phyloP scores from a whole-genome alignment of 371 early-diverging fungal genomes.

The Sporodiniella umbellata region DNA sequence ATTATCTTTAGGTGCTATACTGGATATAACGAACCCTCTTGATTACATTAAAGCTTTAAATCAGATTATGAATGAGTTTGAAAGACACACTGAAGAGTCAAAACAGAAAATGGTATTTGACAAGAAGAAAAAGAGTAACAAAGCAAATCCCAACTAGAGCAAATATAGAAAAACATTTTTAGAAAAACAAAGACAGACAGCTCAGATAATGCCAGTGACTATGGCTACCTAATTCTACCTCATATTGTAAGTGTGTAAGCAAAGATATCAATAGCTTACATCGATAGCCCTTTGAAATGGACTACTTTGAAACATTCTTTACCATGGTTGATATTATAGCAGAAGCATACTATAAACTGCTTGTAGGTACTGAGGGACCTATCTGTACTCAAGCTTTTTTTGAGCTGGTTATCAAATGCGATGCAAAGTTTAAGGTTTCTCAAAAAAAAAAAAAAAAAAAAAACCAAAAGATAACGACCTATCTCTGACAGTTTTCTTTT shows the following conservation, averaged over 20 bases:
- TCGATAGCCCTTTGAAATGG: conserved; percentile 54
- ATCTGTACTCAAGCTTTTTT: conserved; percentile 45
- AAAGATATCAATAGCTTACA: neutral
- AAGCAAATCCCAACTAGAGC: neutral
- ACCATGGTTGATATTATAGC: conserved; percentile 47
- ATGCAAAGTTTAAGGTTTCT: conserved; percentile 50
- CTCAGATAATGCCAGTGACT: conserved; percentile 38
- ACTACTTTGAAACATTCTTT: conserved; percentile 54
- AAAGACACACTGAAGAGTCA: conserved; percentile 47
- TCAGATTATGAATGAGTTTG: conserved; percentile 59
- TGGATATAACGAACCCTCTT: conserved; percentile 58
- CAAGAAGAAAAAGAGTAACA: neutral
- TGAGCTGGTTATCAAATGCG: conserved; percentile 57
- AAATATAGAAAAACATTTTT: conserved; percentile 53
- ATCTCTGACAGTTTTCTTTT: neutral
- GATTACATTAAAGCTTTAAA: conserved; percentile 64
- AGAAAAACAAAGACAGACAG: conserved; percentile 42
- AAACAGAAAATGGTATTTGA: conserved; percentile 52
- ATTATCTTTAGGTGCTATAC: conserved; percentile 56
- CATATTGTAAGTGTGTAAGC: conserved; percentile 37
- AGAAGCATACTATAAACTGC: conserved; percentile 46
- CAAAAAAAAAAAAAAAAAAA: neutral
- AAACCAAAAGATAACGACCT: neutral
- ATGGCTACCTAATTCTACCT: conserved; percentile 41
- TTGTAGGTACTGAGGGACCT: conserved; percentile 33